Conservation (phyloP, 2,329 filamentous ascomycete species). For the Neonectria hederae region DNA sequence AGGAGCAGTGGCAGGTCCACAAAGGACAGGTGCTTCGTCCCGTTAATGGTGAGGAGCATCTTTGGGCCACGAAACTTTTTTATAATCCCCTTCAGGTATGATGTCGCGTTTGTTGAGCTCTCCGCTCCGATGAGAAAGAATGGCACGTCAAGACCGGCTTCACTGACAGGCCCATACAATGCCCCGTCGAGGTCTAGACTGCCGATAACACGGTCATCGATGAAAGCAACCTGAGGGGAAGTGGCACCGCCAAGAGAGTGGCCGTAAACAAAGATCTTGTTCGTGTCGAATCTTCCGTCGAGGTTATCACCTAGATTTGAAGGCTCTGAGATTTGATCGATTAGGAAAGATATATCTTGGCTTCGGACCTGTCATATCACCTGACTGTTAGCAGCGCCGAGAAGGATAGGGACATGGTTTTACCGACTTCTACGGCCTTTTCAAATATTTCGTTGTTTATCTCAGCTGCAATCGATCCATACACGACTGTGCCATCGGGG, state of each 20-base stretch:
- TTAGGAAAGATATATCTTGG: slow-evolving; percentile 47
- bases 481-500: slow-evolving; percentile 47
- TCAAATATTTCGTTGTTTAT: slow-evolving; percentile 34
- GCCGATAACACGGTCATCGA: slow-evolving; percentile 45
- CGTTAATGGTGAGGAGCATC: slow-evolving; percentile 15
- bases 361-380: slow-evolving; percentile 39
- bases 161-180: slow-evolving; percentile 33
- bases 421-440: slow-evolving; percentile 8
- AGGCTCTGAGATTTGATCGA: slow-evolving; percentile 42
- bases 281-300: slow-evolving; percentile 35
- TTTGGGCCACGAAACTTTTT: slow-evolving; percentile 16
- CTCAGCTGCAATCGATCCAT: slow-evolving; percentile 3
- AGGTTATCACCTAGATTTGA: slow-evolving; percentile 16
- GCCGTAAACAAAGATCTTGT: slow-evolving; percentile 44
- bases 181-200: slow-evolving; percentile 52
- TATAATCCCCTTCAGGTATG: slow-evolving; percentile 10
- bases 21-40: slow-evolving; percentile 22
- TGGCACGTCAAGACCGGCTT: slow-evolving; percentile 34
- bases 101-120: slow-evolving; percentile 3
- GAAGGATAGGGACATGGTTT: background rate
- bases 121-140: slow-evolving; percentile 26
- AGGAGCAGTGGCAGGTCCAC: slow-evolving; percentile 26
- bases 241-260: slow-evolving; percentile 50
- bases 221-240: slow-evolving; percentile 41
- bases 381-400: background rate